Conservation (phyloP, 164 flowering plant species). For the Akebia trifoliata region DNA sequence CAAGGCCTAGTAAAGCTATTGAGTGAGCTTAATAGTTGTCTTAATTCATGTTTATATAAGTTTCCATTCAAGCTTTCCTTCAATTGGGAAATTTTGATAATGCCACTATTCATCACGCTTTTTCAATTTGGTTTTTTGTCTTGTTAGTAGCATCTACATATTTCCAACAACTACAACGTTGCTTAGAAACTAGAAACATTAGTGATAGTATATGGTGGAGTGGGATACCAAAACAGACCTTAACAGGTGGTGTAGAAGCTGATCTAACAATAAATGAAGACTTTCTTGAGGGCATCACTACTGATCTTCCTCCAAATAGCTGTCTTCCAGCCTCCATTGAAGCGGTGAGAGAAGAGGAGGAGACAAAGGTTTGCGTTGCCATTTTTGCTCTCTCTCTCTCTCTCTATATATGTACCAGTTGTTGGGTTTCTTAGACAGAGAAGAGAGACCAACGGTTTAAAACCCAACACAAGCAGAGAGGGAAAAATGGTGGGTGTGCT, state of each 20-base stretch:
- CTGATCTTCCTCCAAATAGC: conserved; percentile 43
- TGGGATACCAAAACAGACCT: conserved; percentile 39
- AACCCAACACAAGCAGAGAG: too few species aligned
- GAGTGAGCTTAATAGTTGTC: too few species aligned
- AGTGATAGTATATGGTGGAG: too few species aligned
- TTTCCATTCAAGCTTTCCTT: too few species aligned
- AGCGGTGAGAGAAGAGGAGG: conserved; percentile 69
- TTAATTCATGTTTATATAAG: too few species aligned
- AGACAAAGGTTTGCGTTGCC: conserved; percentile 77
- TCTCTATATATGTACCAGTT: neutral
- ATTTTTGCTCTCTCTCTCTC: conserved; percentile 25
- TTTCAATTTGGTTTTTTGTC: too few species aligned
- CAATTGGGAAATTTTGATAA: too few species aligned
- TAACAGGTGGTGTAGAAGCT: conserved; percentile 80
- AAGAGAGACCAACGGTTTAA: too few species aligned
- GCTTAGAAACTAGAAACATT: neutral
- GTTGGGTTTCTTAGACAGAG: conserved; percentile 1
- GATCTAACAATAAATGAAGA: conserved; percentile 68
- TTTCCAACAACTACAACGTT: neutral
- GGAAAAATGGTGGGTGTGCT: neutral
- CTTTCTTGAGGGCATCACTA: conserved; percentile 33
- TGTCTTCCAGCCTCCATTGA: conserved; percentile 66
- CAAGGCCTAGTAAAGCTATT: too few species aligned
- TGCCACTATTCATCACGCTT: too few species aligned
- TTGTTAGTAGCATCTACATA: too few species aligned